Conservation (phyloP, 768 basidiomycete species). For the Inosperma sp. region DNA sequence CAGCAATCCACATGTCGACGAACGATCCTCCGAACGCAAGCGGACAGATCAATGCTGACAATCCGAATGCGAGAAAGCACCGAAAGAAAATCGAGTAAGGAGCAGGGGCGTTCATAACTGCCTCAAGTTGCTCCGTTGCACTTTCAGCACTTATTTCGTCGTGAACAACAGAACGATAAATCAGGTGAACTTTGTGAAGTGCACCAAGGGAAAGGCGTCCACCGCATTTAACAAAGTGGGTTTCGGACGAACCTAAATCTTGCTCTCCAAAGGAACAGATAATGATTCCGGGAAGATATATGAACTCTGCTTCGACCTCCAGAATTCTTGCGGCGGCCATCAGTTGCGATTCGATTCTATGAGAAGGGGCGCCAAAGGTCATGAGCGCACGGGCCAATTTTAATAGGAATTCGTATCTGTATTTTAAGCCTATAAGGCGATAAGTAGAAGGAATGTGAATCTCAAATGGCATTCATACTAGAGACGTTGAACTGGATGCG, state of each 20-base stretch:
- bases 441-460: not conserved
- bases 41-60: slow-evolving; percentile 77
- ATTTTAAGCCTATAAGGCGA: slow-evolving; percentile 55
- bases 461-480: slow-evolving; percentile 37
- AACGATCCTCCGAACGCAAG: slow-evolving; percentile 82
- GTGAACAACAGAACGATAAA: slow-evolving; percentile 87
- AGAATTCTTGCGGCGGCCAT: slow-evolving; percentile 84
- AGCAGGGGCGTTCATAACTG: slow-evolving; percentile 58
- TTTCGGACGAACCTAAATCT: slow-evolving; percentile 85
- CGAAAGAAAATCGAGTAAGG: slow-evolving; percentile 60
- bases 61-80: slow-evolving; percentile 61
- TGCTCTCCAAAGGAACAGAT: slow-evolving; percentile 88
- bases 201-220: slow-evolving; percentile 78
- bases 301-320: slow-evolving; percentile 88
- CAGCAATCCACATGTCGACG: slow-evolving; percentile 82
- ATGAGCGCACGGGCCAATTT: slow-evolving; percentile 84
- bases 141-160: slow-evolving; percentile 84
- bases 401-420: slow-evolving; percentile 81
- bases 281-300: slow-evolving; percentile 76
- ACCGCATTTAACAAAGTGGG: slow-evolving; percentile 79
- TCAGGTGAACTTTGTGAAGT: slow-evolving; percentile 76
- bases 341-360: slow-evolving; percentile 91
- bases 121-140: slow-evolving; percentile 60
- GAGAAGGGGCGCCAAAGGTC: slow-evolving; percentile 89
- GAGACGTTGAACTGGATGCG: slow-evolving; percentile 74